Evolutionary conservation across 345 rosid species (phyloP), one percentile per base, ranked within the genome.

Genomic region (Gossypium rotundifolium): DNA sequence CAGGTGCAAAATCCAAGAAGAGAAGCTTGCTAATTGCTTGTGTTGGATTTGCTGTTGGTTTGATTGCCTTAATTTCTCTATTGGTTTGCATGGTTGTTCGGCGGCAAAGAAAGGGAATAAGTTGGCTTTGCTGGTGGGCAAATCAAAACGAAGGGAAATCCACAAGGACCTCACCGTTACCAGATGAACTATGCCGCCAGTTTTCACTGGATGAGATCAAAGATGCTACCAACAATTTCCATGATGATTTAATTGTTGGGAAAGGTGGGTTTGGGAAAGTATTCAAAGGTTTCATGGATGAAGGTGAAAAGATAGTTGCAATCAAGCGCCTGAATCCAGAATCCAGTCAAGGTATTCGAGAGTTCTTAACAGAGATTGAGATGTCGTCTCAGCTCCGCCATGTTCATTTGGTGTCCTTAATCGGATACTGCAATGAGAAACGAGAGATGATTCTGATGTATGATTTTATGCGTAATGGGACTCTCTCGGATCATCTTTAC

Each of bases 331-430:
- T 64, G 49, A 64, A 64, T 40, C 68, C 16, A 10, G 25, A 18
- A 4, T 64, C 68, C 0, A n/a, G 48, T 3, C 68, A 64, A 40
- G 49, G 68, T 3, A 7, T 40, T 40, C 1, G 3, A 2, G 53
- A 65, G 33, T 65, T 65, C 33, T 12, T 20, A 53, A 65, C 33
- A 46, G 70, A 65, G 33, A 65, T 65, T 13, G 53, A 65, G 53
- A 65, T 45, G 53, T 25, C 85, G 25, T 22, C 90, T 3, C 84
- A 78, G 71, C 85, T 85, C 25, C 80, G 84, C 4, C 88, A 87
- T 74, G 77, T 84, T 0, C 85, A 84, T 75, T 70, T 84, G 70
- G 86, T 87, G 58, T 87, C 85, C 69, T 76, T 87, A 65, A 84
- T 87, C 0, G 88, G 87, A 29, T 84, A 83, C 68, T 87, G 86